A percentile compares a stretch with the other conserved stretches of the same genome.
phyloP scores from a whole-genome alignment of 257 asterid genomes.

The Solanum tarapatanum region DNA sequence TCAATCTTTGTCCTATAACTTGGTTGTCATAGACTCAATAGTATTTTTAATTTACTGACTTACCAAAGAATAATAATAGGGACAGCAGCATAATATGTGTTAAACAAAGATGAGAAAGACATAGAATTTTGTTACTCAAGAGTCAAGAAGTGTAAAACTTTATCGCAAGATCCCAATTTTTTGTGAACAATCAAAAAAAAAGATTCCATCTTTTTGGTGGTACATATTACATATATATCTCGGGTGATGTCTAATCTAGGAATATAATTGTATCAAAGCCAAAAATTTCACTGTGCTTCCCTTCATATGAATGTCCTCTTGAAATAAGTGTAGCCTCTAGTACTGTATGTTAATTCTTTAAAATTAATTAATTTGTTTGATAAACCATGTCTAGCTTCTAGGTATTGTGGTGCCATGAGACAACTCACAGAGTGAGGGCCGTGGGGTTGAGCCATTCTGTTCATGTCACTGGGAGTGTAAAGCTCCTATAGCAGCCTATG shows the following conservation, averaged over 20 bases:
- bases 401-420: neutral
- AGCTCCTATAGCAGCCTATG: neutral
- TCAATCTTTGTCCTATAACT: neutral
- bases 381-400: neutral
- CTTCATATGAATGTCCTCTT: neutral
- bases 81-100: neutral
- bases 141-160: neutral
- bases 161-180: neutral
- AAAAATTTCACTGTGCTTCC: neutral
- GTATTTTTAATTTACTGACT: neutral
- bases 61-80: neutral
- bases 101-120: neutral
- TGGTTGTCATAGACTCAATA: neutral
- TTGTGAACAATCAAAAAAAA: neutral
- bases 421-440: neutral
- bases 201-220: neutral
- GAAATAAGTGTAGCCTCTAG: neutral
- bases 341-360: neutral
- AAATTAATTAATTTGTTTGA: neutral
- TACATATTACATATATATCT: neutral
- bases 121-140: neutral
- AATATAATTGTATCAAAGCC: neutral
- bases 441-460: neutral
- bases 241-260: neutral
- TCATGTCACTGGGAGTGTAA: neutral